Percentiles rank a stretch among this genome's conserved stretches.
phyloP scores from a whole-genome alignment of 192 early-diverging fungal genomes.

The Dissophora globulifera region DNA sequence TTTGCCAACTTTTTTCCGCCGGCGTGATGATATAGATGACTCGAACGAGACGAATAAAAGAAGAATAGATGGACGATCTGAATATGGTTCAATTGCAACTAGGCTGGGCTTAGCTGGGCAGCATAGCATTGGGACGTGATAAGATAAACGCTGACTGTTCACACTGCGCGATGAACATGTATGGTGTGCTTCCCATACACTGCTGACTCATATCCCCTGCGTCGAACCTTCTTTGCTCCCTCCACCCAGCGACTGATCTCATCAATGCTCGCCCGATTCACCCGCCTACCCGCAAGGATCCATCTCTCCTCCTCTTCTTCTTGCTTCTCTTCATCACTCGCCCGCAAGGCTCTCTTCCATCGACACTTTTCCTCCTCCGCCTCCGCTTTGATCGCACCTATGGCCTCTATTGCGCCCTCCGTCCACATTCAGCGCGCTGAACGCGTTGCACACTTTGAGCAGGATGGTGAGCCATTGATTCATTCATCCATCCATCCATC shows the following conservation, averaged over 20 bases:
- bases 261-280: conserved; percentile 35
- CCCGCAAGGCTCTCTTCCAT: background rate
- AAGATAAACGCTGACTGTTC: too few species aligned
- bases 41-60: too few species aligned
- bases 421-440: conserved; percentile 44
- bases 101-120: too few species aligned
- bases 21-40: conserved; percentile 57
- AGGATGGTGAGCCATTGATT: conserved; percentile 63
- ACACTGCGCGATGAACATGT: background rate
- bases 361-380: too few species aligned
- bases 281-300: conserved; percentile 10
- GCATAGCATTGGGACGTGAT: too few species aligned
- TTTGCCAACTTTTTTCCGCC: conserved; percentile 93
- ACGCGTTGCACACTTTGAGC: conserved; percentile 63
- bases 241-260: background rate
- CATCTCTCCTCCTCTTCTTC: conserved; percentile 11
- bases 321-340: conserved; percentile 7
- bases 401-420: too few species aligned
- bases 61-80: too few species aligned
- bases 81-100: too few species aligned
- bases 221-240: background rate
- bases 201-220: too few species aligned
- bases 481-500: too few species aligned
- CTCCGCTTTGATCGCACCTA: too few species aligned
- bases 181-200: conserved; percentile 4